A percentile compares a stretch with the other conserved stretches of the same genome.
Evolutionary conservation across 129 eudicot genomes (phyloP).

Genomic region (Saposhnikovia divaricata): DNA sequence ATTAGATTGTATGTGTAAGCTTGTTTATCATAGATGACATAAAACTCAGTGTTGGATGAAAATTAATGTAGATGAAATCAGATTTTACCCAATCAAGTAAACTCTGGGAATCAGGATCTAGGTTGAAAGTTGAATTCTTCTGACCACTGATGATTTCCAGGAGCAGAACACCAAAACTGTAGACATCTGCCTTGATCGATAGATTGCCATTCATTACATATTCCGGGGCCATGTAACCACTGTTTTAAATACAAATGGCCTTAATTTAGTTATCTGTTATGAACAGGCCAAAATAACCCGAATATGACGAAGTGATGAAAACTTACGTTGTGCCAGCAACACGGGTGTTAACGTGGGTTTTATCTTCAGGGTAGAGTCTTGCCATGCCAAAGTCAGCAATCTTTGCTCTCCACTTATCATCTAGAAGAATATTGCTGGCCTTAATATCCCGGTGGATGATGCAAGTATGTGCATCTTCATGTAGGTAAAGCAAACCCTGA

Average conservation of each 20-base stretch:
- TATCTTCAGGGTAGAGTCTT: slow-evolving; percentile 55
- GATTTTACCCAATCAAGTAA: slow-evolving; percentile 76
- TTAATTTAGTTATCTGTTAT: not conserved
- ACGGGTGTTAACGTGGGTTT: slow-evolving; percentile 75
- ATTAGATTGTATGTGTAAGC: not conserved
- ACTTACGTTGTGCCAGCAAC: slow-evolving; percentile 89
- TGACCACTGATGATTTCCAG: slow-evolving; percentile 77
- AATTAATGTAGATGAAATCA: not conserved
- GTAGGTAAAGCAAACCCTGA: slow-evolving; percentile 71
- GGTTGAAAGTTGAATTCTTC: slow-evolving; percentile 50
- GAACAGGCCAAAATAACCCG: not conserved
- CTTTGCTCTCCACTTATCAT: slow-evolving; percentile 74
- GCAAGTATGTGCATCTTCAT: slow-evolving; percentile 62
- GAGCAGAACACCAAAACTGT: slow-evolving; percentile 71
- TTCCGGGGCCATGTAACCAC: slow-evolving; percentile 95
- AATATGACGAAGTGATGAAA: not conserved
- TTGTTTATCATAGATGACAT: not conserved
- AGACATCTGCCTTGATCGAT: slow-evolving; percentile 69
- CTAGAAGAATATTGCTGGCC: slow-evolving; percentile 75
- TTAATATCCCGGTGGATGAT: slow-evolving; percentile 86
- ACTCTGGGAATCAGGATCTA: slow-evolving; percentile 42
- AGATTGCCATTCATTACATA: slow-evolving; percentile 59
- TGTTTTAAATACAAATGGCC: slow-evolving; percentile 11
- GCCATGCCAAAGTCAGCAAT: slow-evolving; percentile 98
- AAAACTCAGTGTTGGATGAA: not conserved